phyloP scores from a whole-genome alignment of 208 protist genomes.

The Acanthamoeba healyi region DNA sequence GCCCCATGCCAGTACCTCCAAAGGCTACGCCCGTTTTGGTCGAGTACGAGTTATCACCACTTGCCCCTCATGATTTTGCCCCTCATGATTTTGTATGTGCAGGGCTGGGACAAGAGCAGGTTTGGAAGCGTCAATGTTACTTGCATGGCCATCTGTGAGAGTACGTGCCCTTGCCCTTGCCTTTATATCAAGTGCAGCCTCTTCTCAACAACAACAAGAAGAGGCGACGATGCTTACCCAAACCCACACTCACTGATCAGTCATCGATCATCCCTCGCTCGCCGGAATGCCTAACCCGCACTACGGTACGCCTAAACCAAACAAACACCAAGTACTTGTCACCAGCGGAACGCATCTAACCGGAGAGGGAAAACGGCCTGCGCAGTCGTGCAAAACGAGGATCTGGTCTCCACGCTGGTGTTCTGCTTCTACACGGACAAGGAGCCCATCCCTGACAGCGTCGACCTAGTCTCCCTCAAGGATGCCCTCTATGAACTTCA shows the following conservation, averaged over 20 bases:
- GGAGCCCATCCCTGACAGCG: slow-evolving; percentile 44
- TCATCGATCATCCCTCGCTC: slow-evolving; percentile 49
- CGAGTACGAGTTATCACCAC: not conserved
- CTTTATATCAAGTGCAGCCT: too few relatives aligned
- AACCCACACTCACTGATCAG: not conserved
- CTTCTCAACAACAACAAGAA: too few relatives aligned
- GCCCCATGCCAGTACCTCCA: slow-evolving; percentile 68
- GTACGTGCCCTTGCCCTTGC: not conserved
- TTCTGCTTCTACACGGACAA: slow-evolving; percentile 74
- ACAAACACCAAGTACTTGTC: too few relatives aligned
- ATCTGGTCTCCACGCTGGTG: slow-evolving; percentile 48
- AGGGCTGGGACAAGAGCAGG: slow-evolving; percentile 66
- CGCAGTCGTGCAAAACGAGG: slow-evolving; percentile 54
- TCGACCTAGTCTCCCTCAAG: slow-evolving; percentile 30
- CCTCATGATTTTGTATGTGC: too few relatives aligned
- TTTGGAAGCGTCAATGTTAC: slow-evolving; percentile 53
- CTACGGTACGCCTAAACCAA: not conserved
- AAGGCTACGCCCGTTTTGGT: slow-evolving; percentile 47
- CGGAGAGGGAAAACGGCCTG: not conserved
- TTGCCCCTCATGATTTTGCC: too few relatives aligned
- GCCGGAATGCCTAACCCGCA: slow-evolving; percentile 53
- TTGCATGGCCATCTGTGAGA: slow-evolving; percentile 69
- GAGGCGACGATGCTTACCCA: not conserved
- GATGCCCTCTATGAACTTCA: slow-evolving; percentile 58
- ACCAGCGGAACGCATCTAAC: too few relatives aligned